Evolutionary conservation across 1,284 basidiomycete genomes (phyloP).

Genomic region (Melanopsichium pennsylvanicum): DNA sequence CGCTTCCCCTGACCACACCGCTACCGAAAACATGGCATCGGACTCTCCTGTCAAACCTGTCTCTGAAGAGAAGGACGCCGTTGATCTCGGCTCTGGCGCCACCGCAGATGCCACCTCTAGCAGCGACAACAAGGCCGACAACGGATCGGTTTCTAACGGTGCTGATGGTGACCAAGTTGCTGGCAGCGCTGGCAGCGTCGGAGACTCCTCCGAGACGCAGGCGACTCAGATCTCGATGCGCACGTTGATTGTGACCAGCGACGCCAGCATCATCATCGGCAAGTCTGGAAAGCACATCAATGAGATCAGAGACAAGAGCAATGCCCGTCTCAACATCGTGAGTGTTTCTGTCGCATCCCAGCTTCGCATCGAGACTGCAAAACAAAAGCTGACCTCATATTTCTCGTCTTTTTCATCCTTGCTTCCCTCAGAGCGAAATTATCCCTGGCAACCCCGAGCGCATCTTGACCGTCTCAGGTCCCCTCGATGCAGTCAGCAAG

Average conservation of each 20-base stretch:
- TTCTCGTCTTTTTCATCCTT: neutral
- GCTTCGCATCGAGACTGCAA: neutral
- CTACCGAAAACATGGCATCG: conserved; percentile 33
- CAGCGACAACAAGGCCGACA: conserved; percentile 38
- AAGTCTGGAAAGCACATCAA: conserved; percentile 96
- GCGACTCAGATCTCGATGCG: conserved; percentile 62
- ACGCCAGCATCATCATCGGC: conserved; percentile 98
- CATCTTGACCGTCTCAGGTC: conserved; percentile 94
- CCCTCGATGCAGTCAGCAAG: conserved; percentile 98
- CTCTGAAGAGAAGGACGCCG: conserved; percentile 47
- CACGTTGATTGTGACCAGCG: conserved; percentile 91
- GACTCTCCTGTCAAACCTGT: conserved; percentile 27
- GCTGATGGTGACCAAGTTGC: conserved; percentile 27
- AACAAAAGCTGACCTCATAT: neutral
- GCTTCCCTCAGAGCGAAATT: conserved; percentile 54
- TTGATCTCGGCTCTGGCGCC: conserved; percentile 45
- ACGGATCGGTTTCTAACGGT: conserved; percentile 28
- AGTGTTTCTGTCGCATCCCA: conserved; percentile 8
- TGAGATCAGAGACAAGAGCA: conserved; percentile 97
- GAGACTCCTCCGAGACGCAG: conserved; percentile 42
- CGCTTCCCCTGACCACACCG: conserved; percentile 3
- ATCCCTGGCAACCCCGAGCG: conserved; percentile 88
- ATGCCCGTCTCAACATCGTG: conserved; percentile 73
- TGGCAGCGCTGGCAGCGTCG: conserved; percentile 32
- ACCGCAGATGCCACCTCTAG: conserved; percentile 31